A percentile compares a stretch with the other conserved stretches of the same genome.
Evolutionary conservation across 768 basidiomycete genomes (phyloP).

Genomic region (Trametes punicea): DNA sequence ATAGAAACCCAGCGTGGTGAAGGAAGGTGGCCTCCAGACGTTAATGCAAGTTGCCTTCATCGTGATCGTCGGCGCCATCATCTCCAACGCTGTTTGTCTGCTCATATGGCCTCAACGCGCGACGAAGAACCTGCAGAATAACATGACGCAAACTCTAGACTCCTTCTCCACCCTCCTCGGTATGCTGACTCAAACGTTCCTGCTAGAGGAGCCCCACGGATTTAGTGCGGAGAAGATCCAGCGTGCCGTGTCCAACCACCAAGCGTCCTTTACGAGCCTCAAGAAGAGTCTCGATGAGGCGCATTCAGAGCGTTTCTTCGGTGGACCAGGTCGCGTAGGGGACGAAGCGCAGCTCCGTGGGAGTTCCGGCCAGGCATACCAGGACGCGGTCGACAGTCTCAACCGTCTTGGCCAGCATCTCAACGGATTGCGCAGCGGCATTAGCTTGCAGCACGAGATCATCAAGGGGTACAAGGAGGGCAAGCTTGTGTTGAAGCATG

Average conservation of each 20-base stretch:
- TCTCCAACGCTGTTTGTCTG: constrained; percentile 86
- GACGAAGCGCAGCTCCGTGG: constrained; percentile 17
- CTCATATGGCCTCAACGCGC: constrained; percentile 84
- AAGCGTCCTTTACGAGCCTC: constrained; percentile 84
- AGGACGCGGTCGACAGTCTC: constrained; percentile 82
- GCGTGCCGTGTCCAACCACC: constrained; percentile 79
- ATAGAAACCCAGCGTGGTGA: constrained; percentile 56
- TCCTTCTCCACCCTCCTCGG: constrained; percentile 86
- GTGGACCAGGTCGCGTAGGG: constrained; percentile 24
- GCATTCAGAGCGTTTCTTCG: constrained; percentile 71
- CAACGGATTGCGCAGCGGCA: constrained; percentile 83
- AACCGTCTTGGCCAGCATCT: constrained; percentile 92
- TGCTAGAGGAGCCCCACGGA: constrained; percentile 68
- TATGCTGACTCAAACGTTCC: constrained; percentile 80
- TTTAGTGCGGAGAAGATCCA: constrained; percentile 63
- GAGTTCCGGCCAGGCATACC: constrained; percentile 59
- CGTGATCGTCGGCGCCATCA: constrained; percentile 67
- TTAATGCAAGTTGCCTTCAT: constrained; percentile 75
- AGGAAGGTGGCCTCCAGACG: constrained; percentile 79
- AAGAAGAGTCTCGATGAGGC: constrained; percentile 87
- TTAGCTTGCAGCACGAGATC: constrained; percentile 78
- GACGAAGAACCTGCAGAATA: constrained; percentile 72
- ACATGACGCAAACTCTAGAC: constrained; percentile 82
- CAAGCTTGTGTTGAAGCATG: constrained; percentile 36
- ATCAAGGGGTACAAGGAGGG: constrained; percentile 54